Base-by-base conservation (phyloP, 345 rosid species). In the Abelmoschus esculentus region DNA sequence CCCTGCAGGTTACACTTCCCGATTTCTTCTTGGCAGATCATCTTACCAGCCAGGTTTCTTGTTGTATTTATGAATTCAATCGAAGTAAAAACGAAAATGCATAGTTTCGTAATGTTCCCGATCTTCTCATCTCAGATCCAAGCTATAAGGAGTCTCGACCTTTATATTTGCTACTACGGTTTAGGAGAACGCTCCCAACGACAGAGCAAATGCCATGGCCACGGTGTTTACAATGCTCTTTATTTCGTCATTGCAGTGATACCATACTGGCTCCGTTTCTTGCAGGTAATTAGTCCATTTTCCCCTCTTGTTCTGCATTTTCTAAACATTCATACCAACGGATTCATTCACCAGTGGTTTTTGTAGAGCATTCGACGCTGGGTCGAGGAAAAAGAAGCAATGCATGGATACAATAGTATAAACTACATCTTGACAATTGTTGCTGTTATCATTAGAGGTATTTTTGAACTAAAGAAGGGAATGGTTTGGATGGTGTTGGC, bases 1-100 rank as follows among this genome's bases (percentile, higher is more conserved):
- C 13, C 2, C 38, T 79, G 63, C 80, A 86, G 88, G 90, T 89
- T 34, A 84, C 65, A 26, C 83, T 84, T 36, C 90, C 86, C 0
- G 92, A 89, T 78, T 87, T 86, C 75, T 83, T 87, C 84, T 83
- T 87, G 73, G 96, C 89, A 12, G 92, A 86, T 72, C 86, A 90
- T 29, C 40, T 90, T 12, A 87, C 92, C 56, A 87, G 92, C 77
- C 90, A 87, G 87, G 90, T 89, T 36, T 46, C 18, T 22, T 5
- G 12, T 3, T 7, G 54, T 42, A 42, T 22, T 55, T 44, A 44
- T 1, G 19, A 13, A 14, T 14, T 44, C 12, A n/a, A 11, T 40
- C 67, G 6, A 42, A 40, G 68, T 22, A 22, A 3, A 22, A 17
- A 64, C 3, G 10, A 17, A 53, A 17, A 50, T 50, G 19, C 19